Evolutionary conservation across 2,329 filamentous ascomycete species (phyloP).

Genomic region (Aaosphaeria pasadenensis): DNA sequence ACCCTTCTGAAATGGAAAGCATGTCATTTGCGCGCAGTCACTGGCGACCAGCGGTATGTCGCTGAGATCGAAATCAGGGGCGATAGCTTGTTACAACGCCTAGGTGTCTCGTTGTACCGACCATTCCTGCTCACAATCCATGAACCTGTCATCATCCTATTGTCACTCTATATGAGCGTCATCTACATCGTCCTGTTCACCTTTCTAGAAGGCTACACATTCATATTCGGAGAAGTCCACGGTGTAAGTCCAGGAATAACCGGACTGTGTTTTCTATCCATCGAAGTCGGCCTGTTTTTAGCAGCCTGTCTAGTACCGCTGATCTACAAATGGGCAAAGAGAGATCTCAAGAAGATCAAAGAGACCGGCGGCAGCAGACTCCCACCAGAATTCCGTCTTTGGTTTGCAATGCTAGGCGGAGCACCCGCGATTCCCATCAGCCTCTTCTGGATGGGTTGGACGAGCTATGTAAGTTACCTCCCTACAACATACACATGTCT

Average conservation of each 20-base stretch:
- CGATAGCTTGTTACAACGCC: slow-evolving; percentile 35
- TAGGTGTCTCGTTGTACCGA: slow-evolving; percentile 39
- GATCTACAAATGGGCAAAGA: slow-evolving; percentile 45
- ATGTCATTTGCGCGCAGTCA: slow-evolving; percentile 22
- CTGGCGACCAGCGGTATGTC: slow-evolving; percentile 44
- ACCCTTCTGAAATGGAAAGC: slow-evolving; percentile 33
- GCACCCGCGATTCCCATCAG: slow-evolving; percentile 50
- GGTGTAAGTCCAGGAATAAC: slow-evolving; percentile 44
- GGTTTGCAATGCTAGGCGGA: slow-evolving; percentile 50
- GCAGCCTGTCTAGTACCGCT: slow-evolving; percentile 42
- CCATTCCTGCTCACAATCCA: slow-evolving; percentile 41
- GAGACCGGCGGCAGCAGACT: slow-evolving; percentile 39
- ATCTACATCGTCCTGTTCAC: slow-evolving; percentile 56
- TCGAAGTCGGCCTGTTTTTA: slow-evolving; percentile 43
- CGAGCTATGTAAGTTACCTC: slow-evolving; percentile 29
- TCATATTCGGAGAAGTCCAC: slow-evolving; percentile 52
- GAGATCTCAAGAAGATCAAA: slow-evolving; percentile 42
- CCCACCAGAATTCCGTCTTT: slow-evolving; percentile 54
- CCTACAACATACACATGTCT: slow-evolving; percentile 1
- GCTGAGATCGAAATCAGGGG: slow-evolving; percentile 46
- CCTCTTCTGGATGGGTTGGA: slow-evolving; percentile 61
- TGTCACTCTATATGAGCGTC: slow-evolving; percentile 52
- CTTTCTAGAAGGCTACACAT: slow-evolving; percentile 51
- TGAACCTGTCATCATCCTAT: slow-evolving; percentile 46
- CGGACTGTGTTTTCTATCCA: slow-evolving; percentile 48